Conservation (phyloP, 805 yeast genomes). For the Ogataea dorogensis region DNA sequence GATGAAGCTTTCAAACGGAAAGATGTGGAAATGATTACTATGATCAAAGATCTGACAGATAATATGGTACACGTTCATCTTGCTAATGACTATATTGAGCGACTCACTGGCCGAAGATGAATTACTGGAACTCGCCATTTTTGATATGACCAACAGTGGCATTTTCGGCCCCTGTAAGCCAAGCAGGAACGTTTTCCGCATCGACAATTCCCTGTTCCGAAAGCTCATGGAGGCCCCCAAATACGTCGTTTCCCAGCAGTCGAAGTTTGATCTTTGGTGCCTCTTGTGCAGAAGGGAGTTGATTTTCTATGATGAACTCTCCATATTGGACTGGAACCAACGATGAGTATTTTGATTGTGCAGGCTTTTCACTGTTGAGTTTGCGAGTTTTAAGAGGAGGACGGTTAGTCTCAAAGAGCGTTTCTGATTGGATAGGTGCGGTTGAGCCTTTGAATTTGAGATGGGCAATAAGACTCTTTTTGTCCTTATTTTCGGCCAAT, state of each 20-base stretch:
- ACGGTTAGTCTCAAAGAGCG: conserved; percentile 40
- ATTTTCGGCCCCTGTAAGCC: conserved; percentile 79
- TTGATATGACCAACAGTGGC: conserved; percentile 44
- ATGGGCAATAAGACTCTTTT: conserved; percentile 45
- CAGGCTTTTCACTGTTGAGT: conserved; percentile 10
- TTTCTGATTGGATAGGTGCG: conserved; percentile 35
- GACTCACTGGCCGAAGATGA: conserved; percentile 24
- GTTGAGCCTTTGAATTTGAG: conserved; percentile 60
- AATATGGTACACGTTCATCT: conserved; percentile 22
- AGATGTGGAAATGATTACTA: conserved; percentile 37
- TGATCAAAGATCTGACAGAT: conserved; percentile 25
- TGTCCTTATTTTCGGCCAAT: conserved; percentile 22
- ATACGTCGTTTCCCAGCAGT: conserved; percentile 67
- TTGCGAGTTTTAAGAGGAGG: conserved; percentile 25
- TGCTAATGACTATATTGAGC: conserved; percentile 26
- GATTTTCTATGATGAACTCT: conserved; percentile 42
- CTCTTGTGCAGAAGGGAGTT: conserved; percentile 22
- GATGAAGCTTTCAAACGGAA: conserved; percentile 46
- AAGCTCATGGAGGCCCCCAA: conserved; percentile 75
- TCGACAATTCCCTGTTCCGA: conserved; percentile 49
- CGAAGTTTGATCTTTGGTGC: conserved; percentile 30
- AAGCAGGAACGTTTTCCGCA: conserved; percentile 61
- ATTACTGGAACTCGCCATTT: conserved; percentile 35
- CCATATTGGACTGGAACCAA: conserved; percentile 58
- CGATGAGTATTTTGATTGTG: conserved; percentile 43